Base-by-base conservation (phyloP, 2,329 filamentous ascomycete species). In the Botrytis paeoniae region DNA sequence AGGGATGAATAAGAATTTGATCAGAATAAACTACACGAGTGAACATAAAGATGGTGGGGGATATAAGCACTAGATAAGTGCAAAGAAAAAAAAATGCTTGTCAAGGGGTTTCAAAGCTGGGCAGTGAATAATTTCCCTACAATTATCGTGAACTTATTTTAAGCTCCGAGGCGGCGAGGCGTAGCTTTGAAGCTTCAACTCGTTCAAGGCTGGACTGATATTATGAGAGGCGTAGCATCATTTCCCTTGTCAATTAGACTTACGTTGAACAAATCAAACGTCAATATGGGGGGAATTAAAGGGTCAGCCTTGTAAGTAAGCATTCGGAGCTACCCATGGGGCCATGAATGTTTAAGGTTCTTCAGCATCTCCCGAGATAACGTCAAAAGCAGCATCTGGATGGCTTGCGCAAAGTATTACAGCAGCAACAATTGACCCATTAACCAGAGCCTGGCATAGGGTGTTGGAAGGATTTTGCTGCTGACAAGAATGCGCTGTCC, bases 221-320 rank as follows among this genome's bases (percentile, higher is more conserved):
- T 41, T 51, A 41, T 25, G 45, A 43, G 43, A 54, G 69, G 69
- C 69, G 18, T 64, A 70, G 41, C 69, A 51, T 41, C 48, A 54
- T 18, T 57, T n/a, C 48, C 48, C 48, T 57, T 32, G 22, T 54
- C 65, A 20, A 22, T 25, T 39, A 39, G 25, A 37, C 45, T 54
- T 32, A 51, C 41, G 43, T 39, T 43, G 57, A 69, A 60, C 61
- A 72, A 45, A 68, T 66, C 29, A 62, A 60, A 64, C 22, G 35
- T 57, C 32, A 63, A 63, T 18, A 22, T n/a, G 25, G 25, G 35
- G 32, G 16, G 43, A 7, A 9, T 41, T 35, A 43, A 65, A 65
- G 60, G 60, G 43, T 65, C 45, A 57, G 69, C 69, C 69, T 57
- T 66, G 61, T 48, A 65, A 65, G 59, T 57, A 54, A 51, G 18